Evolutionary conservation across 495 filamentous ascomycete species (phyloP).

Genomic region (Amphirosellinia nigrospora): DNA sequence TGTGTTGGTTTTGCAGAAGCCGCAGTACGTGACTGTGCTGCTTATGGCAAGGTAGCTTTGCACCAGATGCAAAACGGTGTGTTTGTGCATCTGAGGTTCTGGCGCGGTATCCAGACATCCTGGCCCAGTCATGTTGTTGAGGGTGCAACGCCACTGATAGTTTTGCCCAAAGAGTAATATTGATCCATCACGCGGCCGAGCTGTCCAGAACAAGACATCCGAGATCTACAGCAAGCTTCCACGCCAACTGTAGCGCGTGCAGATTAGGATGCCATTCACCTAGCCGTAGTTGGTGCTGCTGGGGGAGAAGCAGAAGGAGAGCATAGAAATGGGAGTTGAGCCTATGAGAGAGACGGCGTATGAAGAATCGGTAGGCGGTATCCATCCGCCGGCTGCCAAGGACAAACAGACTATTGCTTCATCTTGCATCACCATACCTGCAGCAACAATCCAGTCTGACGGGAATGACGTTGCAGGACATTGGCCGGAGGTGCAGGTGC

Average conservation of each 20-base stretch:
- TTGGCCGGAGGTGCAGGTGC: slow-evolving; percentile 25
- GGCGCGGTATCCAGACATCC: not conserved
- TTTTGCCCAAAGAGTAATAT: not conserved
- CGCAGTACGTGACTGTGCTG: not conserved
- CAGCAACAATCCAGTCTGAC: slow-evolving; percentile 25
- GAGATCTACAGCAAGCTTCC: not conserved
- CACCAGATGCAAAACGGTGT: not conserved
- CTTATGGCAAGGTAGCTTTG: slow-evolving; percentile 11
- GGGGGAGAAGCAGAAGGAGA: not conserved
- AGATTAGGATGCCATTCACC: not conserved
- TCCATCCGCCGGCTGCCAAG: not conserved
- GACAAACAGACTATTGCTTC: not conserved
- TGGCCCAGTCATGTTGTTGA: not conserved
- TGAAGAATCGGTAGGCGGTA: not conserved
- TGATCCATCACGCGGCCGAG: not conserved
- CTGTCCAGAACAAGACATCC: slow-evolving; percentile 18
- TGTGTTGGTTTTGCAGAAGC: slow-evolving; percentile 8
- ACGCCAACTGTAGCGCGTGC: not conserved
- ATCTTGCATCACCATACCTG: slow-evolving; percentile 22
- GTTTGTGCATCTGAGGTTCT: slow-evolving; percentile 2
- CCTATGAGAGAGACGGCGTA: not conserved
- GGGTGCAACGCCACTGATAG: not conserved
- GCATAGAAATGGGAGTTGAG: not conserved
- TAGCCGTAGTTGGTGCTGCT: not conserved
- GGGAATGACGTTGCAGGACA: slow-evolving; percentile 28